Evolutionary conservation across 2,329 filamentous ascomycete species (phyloP).

Genomic region (Beauveria sp.): DNA sequence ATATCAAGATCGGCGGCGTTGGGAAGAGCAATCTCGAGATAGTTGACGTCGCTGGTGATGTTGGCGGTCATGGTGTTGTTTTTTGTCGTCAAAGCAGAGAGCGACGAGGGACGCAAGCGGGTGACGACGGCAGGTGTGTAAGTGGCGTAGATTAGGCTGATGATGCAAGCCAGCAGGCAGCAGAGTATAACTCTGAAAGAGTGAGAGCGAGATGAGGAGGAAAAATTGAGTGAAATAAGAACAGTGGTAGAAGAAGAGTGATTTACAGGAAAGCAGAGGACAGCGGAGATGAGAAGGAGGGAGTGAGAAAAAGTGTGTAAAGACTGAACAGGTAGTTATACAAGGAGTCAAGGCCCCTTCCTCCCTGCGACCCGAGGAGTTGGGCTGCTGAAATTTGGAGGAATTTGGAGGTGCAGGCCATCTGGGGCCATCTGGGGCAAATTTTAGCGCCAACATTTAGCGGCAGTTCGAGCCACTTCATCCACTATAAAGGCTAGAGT

Average conservation of each 20-base stretch:
- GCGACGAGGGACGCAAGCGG: background rate
- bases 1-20: constrained; percentile 12
- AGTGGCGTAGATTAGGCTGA: constrained; percentile 4
- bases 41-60: constrained; percentile 1
- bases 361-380: background rate
- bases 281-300: background rate
- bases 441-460: background rate
- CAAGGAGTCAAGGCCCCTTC: background rate
- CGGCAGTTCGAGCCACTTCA: background rate
- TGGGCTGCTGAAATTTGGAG: background rate
- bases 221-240: background rate
- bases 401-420: background rate
- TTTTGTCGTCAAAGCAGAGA: background rate
- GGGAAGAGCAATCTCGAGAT: constrained; percentile 3
- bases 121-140: background rate
- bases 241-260: background rate
- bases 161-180: background rate
- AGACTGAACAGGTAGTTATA: constrained; percentile 1
- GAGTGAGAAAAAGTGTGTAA: constrained; percentile 6
- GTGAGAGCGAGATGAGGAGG: background rate
- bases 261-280: background rate
- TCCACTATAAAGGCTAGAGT: constrained; percentile 6
- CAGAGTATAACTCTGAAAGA: background rate
- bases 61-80: background rate
- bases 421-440: background rate